Evolutionary conservation across 1,284 basidiomycete species (phyloP).

Genomic region (Lentinula novae-zelandiae): DNA sequence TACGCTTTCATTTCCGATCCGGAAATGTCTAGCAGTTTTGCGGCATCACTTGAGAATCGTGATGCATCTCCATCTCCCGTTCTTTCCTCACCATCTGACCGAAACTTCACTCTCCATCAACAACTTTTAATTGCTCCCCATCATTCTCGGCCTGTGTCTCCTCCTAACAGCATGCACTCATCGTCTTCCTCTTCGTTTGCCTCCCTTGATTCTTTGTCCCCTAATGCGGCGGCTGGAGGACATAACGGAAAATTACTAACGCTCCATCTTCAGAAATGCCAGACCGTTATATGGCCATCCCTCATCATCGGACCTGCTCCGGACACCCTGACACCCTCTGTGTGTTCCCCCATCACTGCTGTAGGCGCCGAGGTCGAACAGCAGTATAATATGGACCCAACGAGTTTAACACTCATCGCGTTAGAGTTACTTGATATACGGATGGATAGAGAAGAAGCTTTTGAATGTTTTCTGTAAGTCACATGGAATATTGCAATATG

Average conservation of each 20-base stretch:
- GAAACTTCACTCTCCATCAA: conserved; percentile 15
- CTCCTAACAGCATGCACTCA: conserved; percentile 46
- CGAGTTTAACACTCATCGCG: conserved; percentile 65
- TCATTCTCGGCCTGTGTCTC: conserved; percentile 55
- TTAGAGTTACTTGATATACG: conserved; percentile 70
- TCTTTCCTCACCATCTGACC: conserved; percentile 49
- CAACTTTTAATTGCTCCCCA: conserved; percentile 19
- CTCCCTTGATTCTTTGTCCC: conserved; percentile 46
- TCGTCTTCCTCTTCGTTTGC: conserved; percentile 73
- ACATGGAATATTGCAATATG: background rate
- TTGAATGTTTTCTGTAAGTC: conserved; percentile 74
- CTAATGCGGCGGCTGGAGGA: background rate
- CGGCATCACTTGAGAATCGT: conserved; percentile 70
- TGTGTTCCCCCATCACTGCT: conserved; percentile 52
- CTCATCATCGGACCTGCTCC: conserved; percentile 72
- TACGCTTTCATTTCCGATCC: conserved; percentile 75
- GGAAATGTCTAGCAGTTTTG: conserved; percentile 77
- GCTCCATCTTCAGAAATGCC: conserved; percentile 73
- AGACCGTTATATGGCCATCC: conserved; percentile 75
- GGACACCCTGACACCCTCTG: conserved; percentile 41
- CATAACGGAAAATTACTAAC: conserved; percentile 65
- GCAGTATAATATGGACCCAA: conserved; percentile 78
- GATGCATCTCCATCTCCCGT: conserved; percentile 56
- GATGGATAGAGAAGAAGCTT: conserved; percentile 67
- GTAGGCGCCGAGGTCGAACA: conserved; percentile 50